Conservation (phyloP, 2,329 filamentous ascomycete genomes). For the Bipolaris sorokiniana region DNA sequence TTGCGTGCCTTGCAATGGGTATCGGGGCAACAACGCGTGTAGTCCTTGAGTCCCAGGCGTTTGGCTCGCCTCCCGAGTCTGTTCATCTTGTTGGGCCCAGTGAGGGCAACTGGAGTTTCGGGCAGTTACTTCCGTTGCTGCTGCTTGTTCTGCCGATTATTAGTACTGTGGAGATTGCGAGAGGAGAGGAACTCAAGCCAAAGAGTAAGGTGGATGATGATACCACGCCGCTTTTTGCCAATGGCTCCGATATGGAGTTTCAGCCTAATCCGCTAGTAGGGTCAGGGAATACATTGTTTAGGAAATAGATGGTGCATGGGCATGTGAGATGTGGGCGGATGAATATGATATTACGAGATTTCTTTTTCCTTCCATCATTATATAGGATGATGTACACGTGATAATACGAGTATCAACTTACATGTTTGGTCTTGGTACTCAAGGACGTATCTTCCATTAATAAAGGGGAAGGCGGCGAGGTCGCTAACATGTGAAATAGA, state of each 20-base stretch:
- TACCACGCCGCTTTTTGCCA: conserved; percentile 38
- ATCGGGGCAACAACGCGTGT: conserved; percentile 65
- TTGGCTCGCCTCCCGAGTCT: conserved; percentile 56
- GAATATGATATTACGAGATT: no score
- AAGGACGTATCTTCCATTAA: no score
- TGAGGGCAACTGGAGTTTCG: conserved; percentile 68
- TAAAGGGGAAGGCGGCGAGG: no score
- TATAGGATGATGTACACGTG: no score
- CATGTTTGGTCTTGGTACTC: no score
- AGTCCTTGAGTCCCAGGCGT: conserved; percentile 65
- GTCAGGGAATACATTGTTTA: conserved; percentile 28
- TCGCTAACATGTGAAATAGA: no score
- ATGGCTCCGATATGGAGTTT: conserved; percentile 52
- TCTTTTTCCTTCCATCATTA: no score
- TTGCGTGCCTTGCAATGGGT: conserved; percentile 60
- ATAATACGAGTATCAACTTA: no score
- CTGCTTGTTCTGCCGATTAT: conserved; percentile 66
- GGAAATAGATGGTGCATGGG: conserved; percentile 9
- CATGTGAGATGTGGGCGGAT: no score
- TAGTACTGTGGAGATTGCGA: conserved; percentile 64
- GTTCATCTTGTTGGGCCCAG: conserved; percentile 59
- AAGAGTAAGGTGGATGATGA: conserved; percentile 52
- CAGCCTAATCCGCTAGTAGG: conserved; percentile 57
- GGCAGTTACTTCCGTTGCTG: conserved; percentile 65
- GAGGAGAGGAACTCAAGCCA: conserved; percentile 57